Evolutionary conservation across 768 basidiomycete genomes (phyloP), one percentile per base, ranked within the genome.

Genomic region (Hebeloma cylindrosporum): DNA sequence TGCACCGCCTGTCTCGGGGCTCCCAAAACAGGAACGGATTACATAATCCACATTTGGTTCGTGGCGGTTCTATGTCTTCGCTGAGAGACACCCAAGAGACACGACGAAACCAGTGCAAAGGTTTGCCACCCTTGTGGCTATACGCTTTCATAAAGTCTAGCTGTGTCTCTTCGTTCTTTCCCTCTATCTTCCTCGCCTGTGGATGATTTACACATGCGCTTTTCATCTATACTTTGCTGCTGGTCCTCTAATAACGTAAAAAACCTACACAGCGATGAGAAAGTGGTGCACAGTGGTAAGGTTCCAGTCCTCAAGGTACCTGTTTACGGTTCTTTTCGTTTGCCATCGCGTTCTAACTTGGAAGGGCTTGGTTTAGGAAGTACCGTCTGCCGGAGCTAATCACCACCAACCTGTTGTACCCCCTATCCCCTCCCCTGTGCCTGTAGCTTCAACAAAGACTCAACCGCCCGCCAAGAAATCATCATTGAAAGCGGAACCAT

Each of bases 191-290:
- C 22, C 39, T 16, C 13, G 59, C 60, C 59, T 52, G 63, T 69
- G 68, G 57, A 67, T 68, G 62, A 62, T 48, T 37, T 61, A 52
- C 64, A 59, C 75, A 86, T 88, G 85, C 73, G 61, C 64, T 66
- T 83, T 61, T 75, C 71, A 56, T 78, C 76, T 52, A 62, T 85
- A 29, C 62, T 83, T 61, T 85, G 83, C 65, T 86, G 80, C 60
- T n/a, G n/a, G n/a, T 71, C 71, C 64, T 77, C 82, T 76, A 70
- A 77, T 67, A 63, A 68, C 57, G 47, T 68, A 52, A 69, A 71
- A 62, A 64, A 68, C 64, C 58, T 67, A 54, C 67, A 71, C 67
- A 80, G 79, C 59, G 72, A 79, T 57, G 73, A 72, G 48, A 69
- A 70, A 51, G 60, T 62, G 20, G 56, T 54, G 13, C 54, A 51